Evolutionary conservation across 345 rosid genomes (phyloP), one percentile per base, ranked within the genome.

Genomic region (Lepidium africanum): DNA sequence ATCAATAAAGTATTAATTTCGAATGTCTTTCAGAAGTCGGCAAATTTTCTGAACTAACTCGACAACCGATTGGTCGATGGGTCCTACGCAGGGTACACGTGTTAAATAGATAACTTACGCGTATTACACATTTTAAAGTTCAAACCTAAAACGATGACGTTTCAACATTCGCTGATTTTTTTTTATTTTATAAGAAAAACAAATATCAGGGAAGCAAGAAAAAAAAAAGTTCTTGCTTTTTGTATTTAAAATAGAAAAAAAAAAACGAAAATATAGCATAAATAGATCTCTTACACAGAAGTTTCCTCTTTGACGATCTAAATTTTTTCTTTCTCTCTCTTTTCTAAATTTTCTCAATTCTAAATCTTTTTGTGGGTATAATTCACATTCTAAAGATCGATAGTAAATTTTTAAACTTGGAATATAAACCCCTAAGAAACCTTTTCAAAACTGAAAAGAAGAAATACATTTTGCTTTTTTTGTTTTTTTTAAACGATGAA

Each of bases 401-500:
- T 56, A 39, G 33, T 48, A 19, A 11, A 2, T 57, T 15, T 6
- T 27, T 27, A 4, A 57, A 65, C 57, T 63, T 13, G n/a, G 33
- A 63, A 62, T 63, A 71, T 36, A 39, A 63, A 52, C 50, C 47
- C 3, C 17, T 5, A 38, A 55, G 1, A 21, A 45, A 35, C 40
- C 4, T 13, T 63, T 56, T n/a, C 40, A 25, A 21, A 52, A 30
- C 15, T n/a, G 17, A 25, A 46, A 32, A 54, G 1, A 9, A 46
- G 13, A 13, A 47, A 4, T 0, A 21, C 23, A 2, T 7, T 0
- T 27, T 17, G 27, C 54, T n/a, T 11, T 25, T 15, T 3, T 33
- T 2, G 3, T 30, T 30, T 30, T 50, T 23, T 11, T n/a, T 6
- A 4, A 25, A 45, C 9, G 15, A 90, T 90, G 94, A 90, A 90